These are phyloP conservation scores for Xanthoconium purpureum DNA, from an alignment of 768 basidiomycete species.

Conservation along the genomic window DNA sequence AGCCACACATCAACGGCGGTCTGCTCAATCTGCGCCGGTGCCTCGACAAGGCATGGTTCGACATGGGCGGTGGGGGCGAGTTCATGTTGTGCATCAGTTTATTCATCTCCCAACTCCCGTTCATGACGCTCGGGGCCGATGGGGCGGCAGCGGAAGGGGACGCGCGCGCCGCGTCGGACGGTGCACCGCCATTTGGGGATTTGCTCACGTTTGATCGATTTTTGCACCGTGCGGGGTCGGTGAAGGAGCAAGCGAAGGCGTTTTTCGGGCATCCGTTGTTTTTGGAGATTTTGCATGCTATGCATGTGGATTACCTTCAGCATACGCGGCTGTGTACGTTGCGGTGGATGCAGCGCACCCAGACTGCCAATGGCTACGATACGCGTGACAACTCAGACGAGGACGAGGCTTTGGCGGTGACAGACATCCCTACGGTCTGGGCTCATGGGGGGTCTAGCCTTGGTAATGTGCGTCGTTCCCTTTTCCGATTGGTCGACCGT, in stretches of 20 bases:
- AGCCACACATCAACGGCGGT: slow-evolving; percentile 48
- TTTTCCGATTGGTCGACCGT: fast-evolving
- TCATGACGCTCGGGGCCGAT: slow-evolving; percentile 37
- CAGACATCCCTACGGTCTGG: slow-evolving; percentile 1
- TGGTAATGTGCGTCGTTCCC: slow-evolving; percentile 29
- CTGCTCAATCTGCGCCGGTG: slow-evolving; percentile 51
- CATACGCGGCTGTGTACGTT: background rate
- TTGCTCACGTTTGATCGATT: slow-evolving; percentile 47
- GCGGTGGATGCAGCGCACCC: background rate
- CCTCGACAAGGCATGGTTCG: slow-evolving; percentile 46
- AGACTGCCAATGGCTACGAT: background rate
- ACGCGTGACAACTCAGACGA: background rate
- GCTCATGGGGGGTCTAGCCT: slow-evolving; percentile 20
- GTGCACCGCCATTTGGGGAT: slow-evolving; percentile 38
- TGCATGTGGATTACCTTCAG: background rate
- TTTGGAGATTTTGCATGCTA: slow-evolving; percentile 35
- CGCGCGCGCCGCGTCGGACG: background rate
- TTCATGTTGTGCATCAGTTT: slow-evolving; percentile 42
- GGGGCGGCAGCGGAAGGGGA: slow-evolving; percentile 6
- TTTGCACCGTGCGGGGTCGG: slow-evolving; percentile 36
- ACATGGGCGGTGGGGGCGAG: slow-evolving; percentile 42
- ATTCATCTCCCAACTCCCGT: slow-evolving; percentile 40
- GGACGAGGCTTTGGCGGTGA: background rate
- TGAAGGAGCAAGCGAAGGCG: slow-evolving; percentile 36
- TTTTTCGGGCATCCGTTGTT: slow-evolving; percentile 45